Evolutionary conservation across 2,329 filamentous ascomycete genomes (phyloP).

Genomic region (Paraphoma sp.): DNA sequence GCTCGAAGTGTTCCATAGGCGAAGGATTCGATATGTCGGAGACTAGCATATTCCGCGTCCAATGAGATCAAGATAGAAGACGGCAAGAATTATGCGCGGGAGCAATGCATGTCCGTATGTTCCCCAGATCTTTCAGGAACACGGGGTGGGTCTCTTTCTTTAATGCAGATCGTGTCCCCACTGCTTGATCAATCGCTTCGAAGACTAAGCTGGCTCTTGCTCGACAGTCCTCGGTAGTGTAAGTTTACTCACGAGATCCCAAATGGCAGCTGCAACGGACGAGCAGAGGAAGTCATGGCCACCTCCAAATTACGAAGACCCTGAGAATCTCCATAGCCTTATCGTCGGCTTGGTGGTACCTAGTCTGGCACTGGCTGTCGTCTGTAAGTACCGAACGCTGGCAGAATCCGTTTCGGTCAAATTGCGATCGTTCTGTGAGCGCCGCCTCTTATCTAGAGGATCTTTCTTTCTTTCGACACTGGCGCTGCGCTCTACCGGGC

Average conservation of each 20-base stretch:
- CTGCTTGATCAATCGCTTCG: not conserved
- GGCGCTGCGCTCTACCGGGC: no score
- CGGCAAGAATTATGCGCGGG: slow-evolving; percentile 1
- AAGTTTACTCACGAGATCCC: not conserved
- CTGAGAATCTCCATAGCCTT: slow-evolving; percentile 22
- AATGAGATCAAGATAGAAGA: slow-evolving; percentile 1
- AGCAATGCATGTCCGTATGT: slow-evolving; percentile 4
- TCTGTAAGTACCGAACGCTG: slow-evolving; percentile 13
- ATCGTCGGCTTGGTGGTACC: slow-evolving; percentile 26
- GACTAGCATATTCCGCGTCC: slow-evolving; percentile 1
- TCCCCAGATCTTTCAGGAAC: not conserved
- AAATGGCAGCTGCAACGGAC: not conserved
- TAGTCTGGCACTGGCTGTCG: slow-evolving; percentile 20
- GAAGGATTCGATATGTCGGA: not conserved
- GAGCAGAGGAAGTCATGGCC: slow-evolving; percentile 25
- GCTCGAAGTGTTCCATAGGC: not conserved
- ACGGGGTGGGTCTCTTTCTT: not conserved
- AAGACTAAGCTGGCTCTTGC: not conserved
- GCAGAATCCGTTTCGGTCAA: not conserved
- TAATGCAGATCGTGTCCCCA: not conserved
- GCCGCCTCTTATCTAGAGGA: not conserved
- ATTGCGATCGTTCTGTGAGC: slow-evolving; percentile 4
- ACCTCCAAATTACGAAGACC: slow-evolving; percentile 31
- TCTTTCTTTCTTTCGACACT: not conserved
- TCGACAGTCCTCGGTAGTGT: no score